These are phyloP conservation scores for Globisporangium megalacanthum DNA, from an alignment of 352 stramenopile species.

Conservation along the genomic window DNA sequence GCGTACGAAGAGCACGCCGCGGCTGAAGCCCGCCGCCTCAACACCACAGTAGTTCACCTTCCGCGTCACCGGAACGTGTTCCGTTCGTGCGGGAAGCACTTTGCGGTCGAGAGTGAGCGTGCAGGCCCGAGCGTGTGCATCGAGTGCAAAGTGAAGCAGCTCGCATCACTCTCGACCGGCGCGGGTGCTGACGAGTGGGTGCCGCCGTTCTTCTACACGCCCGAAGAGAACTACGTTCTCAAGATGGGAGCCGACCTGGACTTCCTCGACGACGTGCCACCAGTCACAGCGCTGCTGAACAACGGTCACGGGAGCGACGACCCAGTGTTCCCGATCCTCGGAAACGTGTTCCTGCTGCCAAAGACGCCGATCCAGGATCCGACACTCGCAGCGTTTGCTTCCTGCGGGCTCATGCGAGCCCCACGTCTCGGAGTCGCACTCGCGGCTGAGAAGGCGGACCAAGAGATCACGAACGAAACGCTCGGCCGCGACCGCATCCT, in stretches of 20 bases:
- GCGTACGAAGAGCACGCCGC: constrained; percentile 64
- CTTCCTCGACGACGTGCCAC: constrained; percentile 54
- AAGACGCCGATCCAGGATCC: constrained; percentile 60
- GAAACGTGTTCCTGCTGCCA: constrained; percentile 69
- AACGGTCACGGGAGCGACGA: constrained; percentile 21
- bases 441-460: constrained; percentile 13
- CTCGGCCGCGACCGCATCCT: constrained; percentile 46
- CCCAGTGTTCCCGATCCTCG: constrained; percentile 47
- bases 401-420: constrained; percentile 17
- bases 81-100: constrained; percentile 75
- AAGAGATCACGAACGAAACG: constrained; percentile 20
- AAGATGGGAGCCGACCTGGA: constrained; percentile 68
- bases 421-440: constrained; percentile 14
- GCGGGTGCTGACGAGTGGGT: constrained; percentile 37
- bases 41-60: constrained; percentile 53
- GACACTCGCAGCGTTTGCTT: constrained; percentile 39
- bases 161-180: constrained; percentile 24
- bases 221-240: constrained; percentile 68
- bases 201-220: constrained; percentile 58
- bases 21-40: constrained; percentile 53
- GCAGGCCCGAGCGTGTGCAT: constrained; percentile 65
- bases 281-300: constrained; percentile 44
- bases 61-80: constrained; percentile 55
- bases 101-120: constrained; percentile 73
- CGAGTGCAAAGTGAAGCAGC: constrained; percentile 60